These are phyloP conservation scores for Nymphaea thermarum DNA, from an alignment of 164 flowering plant species.

Conservation along the genomic window DNA sequence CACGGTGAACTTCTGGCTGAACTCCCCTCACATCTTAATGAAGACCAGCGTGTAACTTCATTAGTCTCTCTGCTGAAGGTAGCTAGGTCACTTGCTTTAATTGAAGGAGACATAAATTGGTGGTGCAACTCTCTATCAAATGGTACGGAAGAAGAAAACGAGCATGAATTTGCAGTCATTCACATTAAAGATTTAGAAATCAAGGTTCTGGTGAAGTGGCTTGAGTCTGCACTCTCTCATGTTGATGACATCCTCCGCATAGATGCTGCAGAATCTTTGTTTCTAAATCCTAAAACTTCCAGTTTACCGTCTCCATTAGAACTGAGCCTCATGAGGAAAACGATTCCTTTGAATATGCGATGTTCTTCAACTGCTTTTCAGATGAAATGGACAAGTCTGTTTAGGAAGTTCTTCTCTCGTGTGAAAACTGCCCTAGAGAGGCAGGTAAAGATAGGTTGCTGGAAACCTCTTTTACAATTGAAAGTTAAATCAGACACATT, in stretches of 20 bases:
- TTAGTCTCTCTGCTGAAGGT: constrained; percentile 86
- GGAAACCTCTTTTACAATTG: constrained; percentile 31
- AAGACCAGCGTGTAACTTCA: constrained; percentile 74
- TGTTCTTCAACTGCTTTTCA: constrained; percentile 89
- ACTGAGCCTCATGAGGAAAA: constrained; percentile 64
- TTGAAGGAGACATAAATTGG: constrained; percentile 89
- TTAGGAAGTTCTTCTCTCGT: constrained; percentile 83
- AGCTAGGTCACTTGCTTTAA: constrained; percentile 69
- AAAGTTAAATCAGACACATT: too few species aligned
- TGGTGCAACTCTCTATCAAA: constrained; percentile 8
- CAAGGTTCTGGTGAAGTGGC: constrained; percentile 59
- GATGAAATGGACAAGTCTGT: constrained; percentile 95
- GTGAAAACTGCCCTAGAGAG: constrained; percentile 91
- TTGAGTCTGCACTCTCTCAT: constrained; percentile 71
- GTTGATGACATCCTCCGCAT: constrained; percentile 85
- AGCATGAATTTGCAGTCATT: constrained; percentile 30
- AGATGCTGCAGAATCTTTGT: constrained; percentile 91
- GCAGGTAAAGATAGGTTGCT: constrained; percentile 59
- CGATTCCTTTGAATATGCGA: constrained; percentile 92
- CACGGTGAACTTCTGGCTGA: constrained; percentile 24
- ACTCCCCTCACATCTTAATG: constrained; percentile 20
- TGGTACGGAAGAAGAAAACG: constrained; percentile 8
- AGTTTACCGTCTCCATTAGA: constrained; percentile 86
- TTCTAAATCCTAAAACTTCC: constrained; percentile 82
- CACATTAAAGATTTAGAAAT: constrained; percentile 55